Base-by-base conservation (phyloP, 495 filamentous ascomycete species). In the Penicillium diatomitis region DNA sequence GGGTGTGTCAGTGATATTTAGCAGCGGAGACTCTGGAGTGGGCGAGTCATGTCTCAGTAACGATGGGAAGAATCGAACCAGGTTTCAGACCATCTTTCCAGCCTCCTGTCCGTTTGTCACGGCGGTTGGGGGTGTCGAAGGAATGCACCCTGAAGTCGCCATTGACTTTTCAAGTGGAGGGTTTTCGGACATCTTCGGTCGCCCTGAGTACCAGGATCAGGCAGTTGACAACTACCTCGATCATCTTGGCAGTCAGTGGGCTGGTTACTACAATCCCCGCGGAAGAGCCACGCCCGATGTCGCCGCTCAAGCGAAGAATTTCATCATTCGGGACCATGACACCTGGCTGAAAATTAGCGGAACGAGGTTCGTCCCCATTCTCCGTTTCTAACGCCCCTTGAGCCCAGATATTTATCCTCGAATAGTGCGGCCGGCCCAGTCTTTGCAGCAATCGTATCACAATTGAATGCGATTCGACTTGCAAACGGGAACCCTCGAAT, bases 31-130 rank as follows among this genome's bases (percentile, higher is more conserved):
- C 58, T 72, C 75, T 5, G 71, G 87, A 8, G 76, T 80, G 1
- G 83, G 82, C 3, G 54, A 58, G 1, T 63, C 70, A 4, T 92
- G 87, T 55, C 63, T 75, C 11, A 75, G 74, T 47, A 88, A 88
- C 57, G 82, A 87, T 47, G 84, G 84, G 28, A 71, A 66, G 20
- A 77, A 80, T 43, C 71, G 66, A 1, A 78, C 74, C 7, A 75
- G 73, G 34, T 89, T 87, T 62, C 60, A 80, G 5, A 77, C 86
- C 6, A 76, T 69, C 4, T 92, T 88, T 63, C 88, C 88, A 0
- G 84, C 83, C 0, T 73, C 77, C n/a, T 94, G 88, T 53, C 88
- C 88, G 0, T 92, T 81, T 57, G 82, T 92, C 4, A 95, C 88
- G 0, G 68, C 80, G 0, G 85, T 92, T 6, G 88, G 87, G 8